These are phyloP conservation scores for Lagenaria siceraria DNA, from an alignment of 306 rosid species.

Conservation along the genomic window DNA sequence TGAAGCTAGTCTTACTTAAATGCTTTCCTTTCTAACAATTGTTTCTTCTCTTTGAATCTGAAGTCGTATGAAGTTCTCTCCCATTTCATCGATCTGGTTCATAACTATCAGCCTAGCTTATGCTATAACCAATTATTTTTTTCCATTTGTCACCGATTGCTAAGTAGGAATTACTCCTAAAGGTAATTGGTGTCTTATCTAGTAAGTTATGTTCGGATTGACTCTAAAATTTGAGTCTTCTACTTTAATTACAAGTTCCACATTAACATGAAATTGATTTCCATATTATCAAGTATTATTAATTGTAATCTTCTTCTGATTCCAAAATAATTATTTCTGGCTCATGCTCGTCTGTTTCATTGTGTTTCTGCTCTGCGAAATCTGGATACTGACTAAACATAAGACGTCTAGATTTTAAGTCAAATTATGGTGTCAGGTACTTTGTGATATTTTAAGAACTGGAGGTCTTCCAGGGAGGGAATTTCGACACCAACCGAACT, in stretches of 20 bases:
- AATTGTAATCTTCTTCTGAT: no score
- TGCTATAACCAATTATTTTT: not conserved
- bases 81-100: not conserved
- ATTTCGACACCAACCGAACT: slow-evolving; percentile 49
- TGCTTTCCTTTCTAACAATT: not conserved
- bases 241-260: not conserved
- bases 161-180: not conserved
- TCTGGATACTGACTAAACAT: not conserved
- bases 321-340: not conserved
- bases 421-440: slow-evolving; percentile 40
- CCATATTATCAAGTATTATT: not conserved
- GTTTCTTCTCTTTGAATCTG: not conserved
- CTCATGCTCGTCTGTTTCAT: not conserved
- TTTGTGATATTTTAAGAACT: slow-evolving; percentile 74
- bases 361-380: not conserved
- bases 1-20: not conserved
- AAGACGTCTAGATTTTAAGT: not conserved
- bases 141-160: not conserved
- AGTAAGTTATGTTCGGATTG: not conserved
- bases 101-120: not conserved
- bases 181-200: not conserved
- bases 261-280: not conserved
- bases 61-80: not conserved
- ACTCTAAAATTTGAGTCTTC: not conserved
- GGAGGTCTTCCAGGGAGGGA: slow-evolving; percentile 89